These are phyloP conservation scores for Lagenidium sp. DNA, from an alignment of 352 stramenopile species.

Conservation along the genomic window DNA sequence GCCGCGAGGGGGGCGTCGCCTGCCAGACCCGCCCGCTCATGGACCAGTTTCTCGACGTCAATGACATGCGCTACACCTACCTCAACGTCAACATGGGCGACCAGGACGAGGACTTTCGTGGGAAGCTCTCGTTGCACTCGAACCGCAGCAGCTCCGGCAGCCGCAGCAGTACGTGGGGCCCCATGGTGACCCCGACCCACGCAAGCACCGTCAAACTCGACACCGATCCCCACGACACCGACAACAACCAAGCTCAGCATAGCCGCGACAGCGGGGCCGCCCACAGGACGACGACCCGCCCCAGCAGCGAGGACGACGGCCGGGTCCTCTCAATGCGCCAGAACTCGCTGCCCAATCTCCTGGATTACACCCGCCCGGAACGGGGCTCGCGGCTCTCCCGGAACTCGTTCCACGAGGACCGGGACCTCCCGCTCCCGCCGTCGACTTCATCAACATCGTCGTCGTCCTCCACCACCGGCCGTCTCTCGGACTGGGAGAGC, in stretches of 20 bases:
- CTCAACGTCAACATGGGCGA: slow-evolving; percentile 79
- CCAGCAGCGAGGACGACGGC: slow-evolving; percentile 9
- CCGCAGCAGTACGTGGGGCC: neutral
- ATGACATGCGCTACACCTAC: slow-evolving; percentile 86
- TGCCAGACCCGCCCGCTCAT: slow-evolving; percentile 70
- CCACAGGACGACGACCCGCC: neutral
- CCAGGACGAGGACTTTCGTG: slow-evolving; percentile 26
- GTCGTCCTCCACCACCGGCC: neutral
- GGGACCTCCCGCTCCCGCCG: too few relatives aligned
- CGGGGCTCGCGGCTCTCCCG: slow-evolving; percentile 18
- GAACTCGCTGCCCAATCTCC: slow-evolving; percentile 39
- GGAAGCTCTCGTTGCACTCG: slow-evolving; percentile 26
- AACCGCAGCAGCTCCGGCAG: slow-evolving; percentile 6
- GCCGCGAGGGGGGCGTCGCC: slow-evolving; percentile 47
- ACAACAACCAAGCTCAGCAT: slow-evolving; percentile 2
- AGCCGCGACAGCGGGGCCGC: neutral
- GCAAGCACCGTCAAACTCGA: neutral
- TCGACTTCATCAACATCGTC: neutral
- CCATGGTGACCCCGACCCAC: slow-evolving; percentile 6
- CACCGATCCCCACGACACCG: neutral
- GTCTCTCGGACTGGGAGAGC: slow-evolving; percentile 40
- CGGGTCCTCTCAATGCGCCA: slow-evolving; percentile 28
- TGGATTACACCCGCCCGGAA: slow-evolving; percentile 32
- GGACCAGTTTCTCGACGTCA: slow-evolving; percentile 85
- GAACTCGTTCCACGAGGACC: slow-evolving; percentile 55